Evolutionary conservation across 176 grass and related monocot genomes (phyloP).

Genomic region (Avena sativa): DNA sequence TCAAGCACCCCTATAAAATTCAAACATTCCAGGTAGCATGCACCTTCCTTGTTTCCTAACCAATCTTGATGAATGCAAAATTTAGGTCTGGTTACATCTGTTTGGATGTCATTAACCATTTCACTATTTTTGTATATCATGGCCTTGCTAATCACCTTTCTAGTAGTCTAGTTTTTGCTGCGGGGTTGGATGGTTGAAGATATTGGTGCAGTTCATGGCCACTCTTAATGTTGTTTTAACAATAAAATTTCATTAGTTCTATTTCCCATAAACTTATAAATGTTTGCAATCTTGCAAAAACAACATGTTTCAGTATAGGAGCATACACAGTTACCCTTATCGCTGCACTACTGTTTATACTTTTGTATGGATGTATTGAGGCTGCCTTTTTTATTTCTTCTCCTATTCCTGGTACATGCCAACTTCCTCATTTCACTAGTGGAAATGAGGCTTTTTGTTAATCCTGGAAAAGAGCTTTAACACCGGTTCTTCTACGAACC

Average conservation of each 20-base stretch:
- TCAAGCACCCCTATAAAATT: too few relatives aligned
- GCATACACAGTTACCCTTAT: not conserved
- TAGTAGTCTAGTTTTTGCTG: too few relatives aligned
- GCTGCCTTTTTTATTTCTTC: constrained; percentile 19
- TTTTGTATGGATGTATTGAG: not conserved
- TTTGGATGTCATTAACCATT: too few relatives aligned
- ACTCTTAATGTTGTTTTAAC: constrained; percentile 9
- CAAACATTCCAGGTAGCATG: too few relatives aligned
- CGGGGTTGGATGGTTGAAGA: not conserved
- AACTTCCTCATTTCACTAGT: not conserved
- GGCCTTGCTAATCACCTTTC: too few relatives aligned
- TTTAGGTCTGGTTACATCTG: too few relatives aligned
- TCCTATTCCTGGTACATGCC: not conserved
- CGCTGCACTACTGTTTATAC: not conserved
- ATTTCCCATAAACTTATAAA: constrained; percentile 24
- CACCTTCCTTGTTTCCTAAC: too few relatives aligned
- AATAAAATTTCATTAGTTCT: not conserved
- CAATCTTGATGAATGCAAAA: too few relatives aligned
- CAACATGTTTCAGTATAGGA: not conserved
- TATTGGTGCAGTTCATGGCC: not conserved
- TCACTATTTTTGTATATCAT: too few relatives aligned
- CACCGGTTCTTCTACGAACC: too few relatives aligned
- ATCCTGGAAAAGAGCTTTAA: too few relatives aligned
- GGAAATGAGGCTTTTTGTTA: too few relatives aligned
- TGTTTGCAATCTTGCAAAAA: constrained; percentile 11